Evolutionary conservation across 2,329 filamentous ascomycete genomes (phyloP).

Genomic region (Grosmannia clavigera): DNA sequence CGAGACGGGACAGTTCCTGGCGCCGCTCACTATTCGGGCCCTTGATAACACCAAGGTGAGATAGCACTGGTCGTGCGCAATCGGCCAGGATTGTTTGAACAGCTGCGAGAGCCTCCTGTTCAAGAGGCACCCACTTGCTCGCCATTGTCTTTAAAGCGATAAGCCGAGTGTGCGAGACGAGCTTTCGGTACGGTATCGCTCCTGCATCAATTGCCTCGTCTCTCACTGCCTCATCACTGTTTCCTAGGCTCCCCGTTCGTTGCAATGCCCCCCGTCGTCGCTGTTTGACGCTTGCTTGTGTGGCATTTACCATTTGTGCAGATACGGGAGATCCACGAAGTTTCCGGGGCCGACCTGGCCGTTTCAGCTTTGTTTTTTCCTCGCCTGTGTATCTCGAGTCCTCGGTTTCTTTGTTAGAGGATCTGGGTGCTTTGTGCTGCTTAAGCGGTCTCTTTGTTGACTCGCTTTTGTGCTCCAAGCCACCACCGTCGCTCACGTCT

Average conservation of each 20-base stretch:
- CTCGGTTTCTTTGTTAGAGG: background rate
- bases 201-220: background rate
- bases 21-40: slow-evolving; percentile 21
- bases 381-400: background rate
- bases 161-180: slow-evolving; percentile 36
- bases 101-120: slow-evolving; percentile 39
- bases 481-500: slow-evolving; percentile 7
- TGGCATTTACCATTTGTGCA: background rate
- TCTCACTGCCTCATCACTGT: background rate
- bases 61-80: slow-evolving; percentile 49
- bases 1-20: slow-evolving; percentile 40
- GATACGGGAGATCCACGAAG: background rate
- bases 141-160: slow-evolving; percentile 55
- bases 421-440: background rate
- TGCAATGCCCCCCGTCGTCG: background rate
- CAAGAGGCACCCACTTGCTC: slow-evolving; percentile 52
- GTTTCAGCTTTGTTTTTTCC: background rate
- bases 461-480: slow-evolving; percentile 1
- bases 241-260: background rate
- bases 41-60: slow-evolving; percentile 35
- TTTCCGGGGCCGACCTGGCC: background rate
- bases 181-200: slow-evolving; percentile 29
- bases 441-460: background rate
- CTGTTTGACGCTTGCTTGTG: background rate
- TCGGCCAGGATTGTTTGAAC: slow-evolving; percentile 44